Percentiles rank a stretch among this genome's conserved stretches.
Conservation (phyloP, 371 early-diverging fungal genomes). For the Rhizopus stolonifer region DNA sequence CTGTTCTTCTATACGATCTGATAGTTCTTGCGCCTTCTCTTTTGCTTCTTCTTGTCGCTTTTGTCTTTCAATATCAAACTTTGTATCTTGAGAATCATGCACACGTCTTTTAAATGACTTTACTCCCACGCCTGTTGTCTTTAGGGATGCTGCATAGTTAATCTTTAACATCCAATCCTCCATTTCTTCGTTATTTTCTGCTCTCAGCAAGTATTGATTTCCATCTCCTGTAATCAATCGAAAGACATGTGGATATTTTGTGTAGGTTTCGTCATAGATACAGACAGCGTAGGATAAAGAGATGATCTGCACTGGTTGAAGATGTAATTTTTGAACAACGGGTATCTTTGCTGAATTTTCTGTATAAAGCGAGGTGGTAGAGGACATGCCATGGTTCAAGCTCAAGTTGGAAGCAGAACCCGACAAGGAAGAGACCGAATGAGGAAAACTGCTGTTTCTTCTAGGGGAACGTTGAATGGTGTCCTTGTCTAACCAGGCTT, state of each 20-base stretch:
- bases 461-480: neutral
- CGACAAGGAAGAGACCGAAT: conserved; percentile 11
- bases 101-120: conserved; percentile 28
- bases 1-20: conserved; percentile 37
- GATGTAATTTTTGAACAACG: conserved; percentile 7
- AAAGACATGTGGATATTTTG: conserved; percentile 74
- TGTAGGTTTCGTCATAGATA: conserved; percentile 68
- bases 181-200: conserved; percentile 65
- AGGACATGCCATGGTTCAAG: conserved; percentile 12
- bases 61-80: conserved; percentile 20
- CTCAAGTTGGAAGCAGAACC: conserved; percentile 7
- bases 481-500: conserved; percentile 37
- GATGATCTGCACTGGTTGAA: conserved; percentile 53
- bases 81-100: conserved; percentile 10
- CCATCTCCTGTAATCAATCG: conserved; percentile 70
- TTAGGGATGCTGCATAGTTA: conserved; percentile 78
- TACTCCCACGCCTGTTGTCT: conserved; percentile 61
- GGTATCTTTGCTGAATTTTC: conserved; percentile 15
- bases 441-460: conserved; percentile 26
- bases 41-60: conserved; percentile 24
- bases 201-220: conserved; percentile 70
- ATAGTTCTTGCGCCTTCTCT: conserved; percentile 24
- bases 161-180: conserved; percentile 82
- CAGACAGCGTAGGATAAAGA: conserved; percentile 70
- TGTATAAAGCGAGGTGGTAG: conserved; percentile 21